Evolutionary conservation across 345 rosid species (phyloP).

Genomic region (Salix koriyanagi): DNA sequence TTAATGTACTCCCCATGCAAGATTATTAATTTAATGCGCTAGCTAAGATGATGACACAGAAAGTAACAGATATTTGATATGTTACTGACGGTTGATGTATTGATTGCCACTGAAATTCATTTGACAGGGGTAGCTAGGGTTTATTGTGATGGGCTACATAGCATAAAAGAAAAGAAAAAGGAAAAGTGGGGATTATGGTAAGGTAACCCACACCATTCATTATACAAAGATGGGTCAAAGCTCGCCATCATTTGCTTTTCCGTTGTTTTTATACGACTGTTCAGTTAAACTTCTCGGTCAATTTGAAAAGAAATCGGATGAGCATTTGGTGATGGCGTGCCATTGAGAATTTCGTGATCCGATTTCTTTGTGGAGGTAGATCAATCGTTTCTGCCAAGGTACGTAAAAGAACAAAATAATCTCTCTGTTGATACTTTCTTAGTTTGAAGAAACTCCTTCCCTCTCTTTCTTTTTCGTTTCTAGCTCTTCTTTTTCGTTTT

Average conservation of each 20-base stretch:
- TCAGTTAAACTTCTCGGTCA: slow-evolving; percentile 1
- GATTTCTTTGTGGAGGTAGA: neutral
- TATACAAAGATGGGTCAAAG: slow-evolving; percentile 1
- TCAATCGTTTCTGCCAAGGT: neutral
- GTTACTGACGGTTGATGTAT: neutral
- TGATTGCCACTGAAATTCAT: slow-evolving; percentile 6
- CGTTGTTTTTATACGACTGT: neutral
- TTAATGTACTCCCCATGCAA: slow-evolving; percentile 21
- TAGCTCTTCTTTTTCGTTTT: too few species aligned
- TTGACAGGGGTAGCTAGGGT: slow-evolving; percentile 13
- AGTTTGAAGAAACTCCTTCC: too few species aligned
- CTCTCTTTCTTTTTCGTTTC: too few species aligned
- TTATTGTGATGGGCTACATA: slow-evolving; percentile 13
- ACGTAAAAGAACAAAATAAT: neutral
- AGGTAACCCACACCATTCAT: neutral
- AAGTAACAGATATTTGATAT: neutral
- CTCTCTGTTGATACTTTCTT: neutral
- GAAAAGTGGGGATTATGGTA: slow-evolving; percentile 7
- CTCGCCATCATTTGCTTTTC: neutral
- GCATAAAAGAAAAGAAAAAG: neutral
- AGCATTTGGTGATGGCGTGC: neutral
- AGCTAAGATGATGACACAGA: neutral
- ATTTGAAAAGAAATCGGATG: slow-evolving; percentile 11
- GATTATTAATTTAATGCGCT: slow-evolving; percentile 11
- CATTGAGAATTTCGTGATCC: neutral